A percentile compares a stretch with the other conserved stretches of the same genome.
phyloP scores from a whole-genome alignment of 1,284 basidiomycete genomes.

The Cutaneotrichosporon curvatum region DNA sequence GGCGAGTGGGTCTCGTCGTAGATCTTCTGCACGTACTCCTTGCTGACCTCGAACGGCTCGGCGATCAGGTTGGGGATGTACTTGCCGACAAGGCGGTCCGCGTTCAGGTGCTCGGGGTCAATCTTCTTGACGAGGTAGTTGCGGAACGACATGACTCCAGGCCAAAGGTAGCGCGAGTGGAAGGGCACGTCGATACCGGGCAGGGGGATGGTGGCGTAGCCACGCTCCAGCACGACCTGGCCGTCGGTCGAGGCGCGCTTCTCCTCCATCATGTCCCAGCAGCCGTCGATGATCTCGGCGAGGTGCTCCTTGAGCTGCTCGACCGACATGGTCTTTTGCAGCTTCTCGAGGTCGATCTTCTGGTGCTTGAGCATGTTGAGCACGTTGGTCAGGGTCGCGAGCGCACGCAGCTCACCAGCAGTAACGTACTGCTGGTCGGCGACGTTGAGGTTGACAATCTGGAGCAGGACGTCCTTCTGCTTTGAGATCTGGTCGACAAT shows the following conservation, averaged over 20 bases:
- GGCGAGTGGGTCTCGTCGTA: conserved; percentile 92
- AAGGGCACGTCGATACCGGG: conserved; percentile 98
- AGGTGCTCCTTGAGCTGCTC: conserved; percentile 53
- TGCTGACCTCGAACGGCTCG: conserved; percentile 83
- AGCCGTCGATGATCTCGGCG: conserved; percentile 82
- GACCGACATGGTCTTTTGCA: conserved; percentile 48
- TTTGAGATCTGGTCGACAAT: conserved; percentile 84
- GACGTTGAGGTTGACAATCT: conserved; percentile 98
- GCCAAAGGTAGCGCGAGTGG: conserved; percentile 96
- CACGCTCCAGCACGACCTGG: conserved; percentile 88
- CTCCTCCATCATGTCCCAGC: conserved; percentile 63
- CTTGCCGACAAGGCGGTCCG: conserved; percentile 82
- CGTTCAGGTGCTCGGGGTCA: conserved; percentile 79
- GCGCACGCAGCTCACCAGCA: conserved; percentile 86
- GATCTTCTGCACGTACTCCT: conserved; percentile 87
- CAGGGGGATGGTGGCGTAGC: conserved; percentile 90
- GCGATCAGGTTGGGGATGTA: conserved; percentile 98
- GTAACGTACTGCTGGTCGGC: conserved; percentile 79
- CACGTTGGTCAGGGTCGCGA: conserved; percentile 91
- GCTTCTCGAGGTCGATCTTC: conserved; percentile 93
- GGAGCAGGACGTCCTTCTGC: conserved; percentile 70
- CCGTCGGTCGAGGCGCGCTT: conserved; percentile 66
- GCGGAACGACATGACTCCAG: conserved; percentile 73
- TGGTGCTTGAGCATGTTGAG: conserved; percentile 94
- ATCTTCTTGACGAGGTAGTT: conserved; percentile 96